Evolutionary conservation across 2,329 filamentous ascomycete genomes (phyloP), one percentile per base, ranked within the genome.

Genomic region (Colletotrichum sp.): DNA sequence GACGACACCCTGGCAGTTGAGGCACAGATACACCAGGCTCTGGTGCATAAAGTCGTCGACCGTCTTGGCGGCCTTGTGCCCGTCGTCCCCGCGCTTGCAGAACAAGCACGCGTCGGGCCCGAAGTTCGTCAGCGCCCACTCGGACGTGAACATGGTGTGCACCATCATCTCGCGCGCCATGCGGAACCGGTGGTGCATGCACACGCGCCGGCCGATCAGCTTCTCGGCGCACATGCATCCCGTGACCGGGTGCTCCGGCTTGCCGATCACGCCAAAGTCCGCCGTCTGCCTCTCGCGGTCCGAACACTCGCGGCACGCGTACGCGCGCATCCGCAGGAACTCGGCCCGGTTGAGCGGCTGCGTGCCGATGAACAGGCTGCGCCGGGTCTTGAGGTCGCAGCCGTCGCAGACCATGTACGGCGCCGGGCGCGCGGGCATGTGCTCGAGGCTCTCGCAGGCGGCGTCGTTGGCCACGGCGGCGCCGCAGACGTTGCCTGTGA

Each of bases 141-240:
- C 69, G 18, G 77, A 75, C 77, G 85, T 78, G 32, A 72, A 26
- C 6, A 57, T 64, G n/a, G 78, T 76, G 24, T 80, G 79, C 3
- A 71, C 28, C 36, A 83, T 68, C 43, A 82, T 60, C 30, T 79
- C 57, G 18, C 81, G 55, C 34, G 81, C 77, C 71, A 83, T 81
- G 34, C 79, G 67, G 8, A 82, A 67, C 1, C 86, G 82, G 76
- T 87, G 86, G 21, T 79, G 77, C 34, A 59, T 77, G 79, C 86
- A 87, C 7, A 87, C 78, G 5, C 78, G 77, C 6, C 79, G 78
- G 15, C 69, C 77, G 18, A 86, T 65, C 3, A 87, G 68, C 74
- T 86, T 87, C 34, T 75, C 63, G 6, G 77, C 83, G 78, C 86
- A 87, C 6, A 77, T 36, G 77, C 86, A 87, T 2, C 86, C 86